phyloP scores from a whole-genome alignment of 768 basidiomycete genomes.

The Boletus rufocinnamomeus region DNA sequence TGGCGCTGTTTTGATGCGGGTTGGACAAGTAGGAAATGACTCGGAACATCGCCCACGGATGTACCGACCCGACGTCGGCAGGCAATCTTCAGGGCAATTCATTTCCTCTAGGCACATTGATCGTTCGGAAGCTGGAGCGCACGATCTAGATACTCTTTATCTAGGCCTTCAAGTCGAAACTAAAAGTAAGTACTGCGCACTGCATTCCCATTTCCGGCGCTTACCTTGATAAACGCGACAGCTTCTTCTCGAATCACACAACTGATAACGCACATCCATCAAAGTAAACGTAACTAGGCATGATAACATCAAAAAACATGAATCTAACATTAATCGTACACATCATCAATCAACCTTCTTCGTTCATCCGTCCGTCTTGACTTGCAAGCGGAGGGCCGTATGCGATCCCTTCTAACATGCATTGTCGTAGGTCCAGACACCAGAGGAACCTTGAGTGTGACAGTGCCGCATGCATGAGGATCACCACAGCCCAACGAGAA shows the following conservation, averaged over 20 bases:
- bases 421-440: constrained; percentile 61
- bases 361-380: background rate
- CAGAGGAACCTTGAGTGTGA: constrained; percentile 43
- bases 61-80: background rate
- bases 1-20: background rate
- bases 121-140: background rate
- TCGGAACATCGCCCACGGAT: background rate
- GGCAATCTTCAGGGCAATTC: background rate
- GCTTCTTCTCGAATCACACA: background rate
- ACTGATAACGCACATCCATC: background rate
- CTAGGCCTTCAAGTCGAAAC: background rate
- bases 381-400: background rate
- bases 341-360: background rate
- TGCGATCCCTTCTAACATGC: constrained; percentile 37
- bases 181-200: background rate
- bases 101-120: background rate
- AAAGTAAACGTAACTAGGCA: background rate
- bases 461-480: background rate
- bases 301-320: no score
- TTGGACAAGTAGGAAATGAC: background rate
- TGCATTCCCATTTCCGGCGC: background rate
- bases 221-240: background rate
- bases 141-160: background rate
- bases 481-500: background rate
- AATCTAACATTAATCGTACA: background rate